Evolutionary conservation across 352 stramenopile species (phyloP).

Genomic region (Pythium folliculosum): DNA sequence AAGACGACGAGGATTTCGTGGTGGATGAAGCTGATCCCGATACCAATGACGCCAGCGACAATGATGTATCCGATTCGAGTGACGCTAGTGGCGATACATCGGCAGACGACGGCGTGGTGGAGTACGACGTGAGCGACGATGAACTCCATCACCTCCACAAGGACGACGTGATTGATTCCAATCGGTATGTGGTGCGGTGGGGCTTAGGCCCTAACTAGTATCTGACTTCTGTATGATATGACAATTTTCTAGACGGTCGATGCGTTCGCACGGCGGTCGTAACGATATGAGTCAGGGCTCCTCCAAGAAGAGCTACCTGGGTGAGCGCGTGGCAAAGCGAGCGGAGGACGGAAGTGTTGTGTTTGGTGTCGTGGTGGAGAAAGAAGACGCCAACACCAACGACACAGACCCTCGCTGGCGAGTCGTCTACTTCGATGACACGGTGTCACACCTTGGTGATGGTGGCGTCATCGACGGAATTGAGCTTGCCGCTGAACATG

Average conservation of each 20-base stretch:
- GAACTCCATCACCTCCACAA: slow-evolving; percentile 24
- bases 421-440: slow-evolving; percentile 60
- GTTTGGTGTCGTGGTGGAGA: slow-evolving; percentile 57
- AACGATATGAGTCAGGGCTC: background rate
- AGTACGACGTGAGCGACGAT: slow-evolving; percentile 29
- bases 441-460: slow-evolving; percentile 40
- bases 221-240: background rate
- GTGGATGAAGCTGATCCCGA: slow-evolving; percentile 31
- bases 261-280: slow-evolving; percentile 20
- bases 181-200: slow-evolving; percentile 14
- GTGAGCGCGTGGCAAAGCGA: slow-evolving; percentile 45
- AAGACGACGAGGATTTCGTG: slow-evolving; percentile 37
- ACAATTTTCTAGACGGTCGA: slow-evolving; percentile 28
- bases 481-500: slow-evolving; percentile 33
- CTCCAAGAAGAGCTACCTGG: slow-evolving; percentile 30
- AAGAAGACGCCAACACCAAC: background rate
- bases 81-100: slow-evolving; percentile 29
- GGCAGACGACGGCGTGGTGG: slow-evolving; percentile 14
- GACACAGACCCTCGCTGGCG: slow-evolving; percentile 33
- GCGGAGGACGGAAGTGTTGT: slow-evolving; percentile 35
- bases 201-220: background rate
- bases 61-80: slow-evolving; percentile 1
- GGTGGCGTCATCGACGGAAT: slow-evolving; percentile 35
- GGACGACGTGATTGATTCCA: slow-evolving; percentile 25
- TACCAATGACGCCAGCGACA: slow-evolving; percentile 10